Percentiles rank a stretch among this genome's conserved stretches.
phyloP scores from a whole-genome alignment of 2,329 filamentous ascomycete genomes.

The Penicillium sp. region DNA sequence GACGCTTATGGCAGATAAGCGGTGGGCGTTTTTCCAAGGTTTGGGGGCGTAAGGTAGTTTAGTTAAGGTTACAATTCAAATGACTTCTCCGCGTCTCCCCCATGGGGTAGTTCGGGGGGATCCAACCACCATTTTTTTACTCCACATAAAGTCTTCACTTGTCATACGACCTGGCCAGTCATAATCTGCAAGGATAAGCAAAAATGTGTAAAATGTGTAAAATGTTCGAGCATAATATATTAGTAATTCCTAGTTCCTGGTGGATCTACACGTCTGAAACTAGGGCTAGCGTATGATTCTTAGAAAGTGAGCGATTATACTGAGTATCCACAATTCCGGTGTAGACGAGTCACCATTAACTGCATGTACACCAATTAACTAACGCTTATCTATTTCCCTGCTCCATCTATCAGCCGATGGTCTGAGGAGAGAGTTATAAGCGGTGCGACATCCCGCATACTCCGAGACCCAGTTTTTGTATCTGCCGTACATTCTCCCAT shows the following conservation, averaged over 20 bases:
- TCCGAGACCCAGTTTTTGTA: background rate
- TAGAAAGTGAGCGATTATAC: background rate
- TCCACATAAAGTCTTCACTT: conserved; percentile 3
- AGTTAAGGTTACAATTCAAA: background rate
- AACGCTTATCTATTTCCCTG: background rate
- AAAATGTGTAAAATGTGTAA: background rate
- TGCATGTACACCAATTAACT: background rate
- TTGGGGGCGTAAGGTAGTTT: background rate
- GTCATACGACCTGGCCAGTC: background rate
- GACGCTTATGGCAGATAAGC: too few relatives aligned
- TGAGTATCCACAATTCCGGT: background rate
- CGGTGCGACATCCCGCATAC: background rate
- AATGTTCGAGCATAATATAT: background rate
- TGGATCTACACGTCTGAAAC: background rate
- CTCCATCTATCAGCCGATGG: background rate
- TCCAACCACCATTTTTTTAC: background rate
- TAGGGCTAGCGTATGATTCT: background rate
- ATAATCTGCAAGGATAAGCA: background rate
- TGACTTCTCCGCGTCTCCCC: conserved; percentile 5
- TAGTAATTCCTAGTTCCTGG: background rate
- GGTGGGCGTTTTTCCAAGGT: background rate
- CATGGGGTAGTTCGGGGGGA: background rate
- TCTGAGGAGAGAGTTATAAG: background rate
- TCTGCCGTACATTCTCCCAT: background rate
- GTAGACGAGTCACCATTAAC: background rate